Evolutionary conservation across 2,329 filamentous ascomycete species (phyloP), one percentile per base, ranked within the genome.

Genomic region (Aspergillus japonicus): DNA sequence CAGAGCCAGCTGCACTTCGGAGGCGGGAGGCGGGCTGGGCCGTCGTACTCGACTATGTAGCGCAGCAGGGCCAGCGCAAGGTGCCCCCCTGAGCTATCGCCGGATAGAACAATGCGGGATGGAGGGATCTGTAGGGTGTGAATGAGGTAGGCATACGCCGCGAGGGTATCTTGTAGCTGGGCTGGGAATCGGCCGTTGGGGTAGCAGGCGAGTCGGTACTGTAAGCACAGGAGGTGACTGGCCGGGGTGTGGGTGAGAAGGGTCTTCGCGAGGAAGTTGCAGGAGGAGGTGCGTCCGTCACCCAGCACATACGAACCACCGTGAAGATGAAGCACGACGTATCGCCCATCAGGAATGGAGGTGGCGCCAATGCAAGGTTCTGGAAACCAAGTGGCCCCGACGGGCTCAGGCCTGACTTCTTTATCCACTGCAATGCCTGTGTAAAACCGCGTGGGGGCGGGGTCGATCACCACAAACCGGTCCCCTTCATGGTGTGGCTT

Each of bases 61-160:
- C 66, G 66, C 5, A 70, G 60, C 6, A 70, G 50, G 5, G 56
- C 60, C 6, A 70, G 31, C 1, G 59, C 61, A 14, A 70, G 66
- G n/a, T 70, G 59, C 1, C 57, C 68, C 2, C 68, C 68, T 16
- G 64, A 59, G 56, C 63, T 65, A 21, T 70, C 68, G 4, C 68
- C 68, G 19, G 63, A 65, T 1, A 70, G 57, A 8, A 70, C 55
- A 44, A 70, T 68, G 4, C 61, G 61, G 1, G 62, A 63, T 4
- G 68, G 42, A 5, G 66, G 63, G 7, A 70, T 68, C 1, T 59
- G 44, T 2, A 68, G 57, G 3, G 56, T 62, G 23, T 66, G 50
- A 14, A 68, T 50, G 7, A 69, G 54, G 21, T 69, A 67, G 16
- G 55, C 50, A 35, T 70, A 70, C 2, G 65, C 63, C 3, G 68